Percentiles rank a stretch among this genome's conserved stretches.
Conservation (phyloP, 192 early-diverging fungal genomes). For the Pilaira anomala region DNA sequence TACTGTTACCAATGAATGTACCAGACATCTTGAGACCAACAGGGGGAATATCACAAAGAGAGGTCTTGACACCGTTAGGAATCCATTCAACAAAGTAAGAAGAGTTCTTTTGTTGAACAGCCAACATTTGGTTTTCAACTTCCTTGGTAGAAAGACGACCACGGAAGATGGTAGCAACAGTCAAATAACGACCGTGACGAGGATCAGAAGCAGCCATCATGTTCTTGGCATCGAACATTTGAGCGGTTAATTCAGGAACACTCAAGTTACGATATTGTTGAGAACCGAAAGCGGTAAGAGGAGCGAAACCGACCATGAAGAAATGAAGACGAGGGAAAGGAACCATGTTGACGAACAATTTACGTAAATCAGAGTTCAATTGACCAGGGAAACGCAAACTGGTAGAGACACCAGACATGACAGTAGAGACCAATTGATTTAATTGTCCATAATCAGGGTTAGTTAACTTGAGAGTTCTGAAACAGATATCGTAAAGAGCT, state of each 20-base stretch:
- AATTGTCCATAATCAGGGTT: constrained; percentile 90
- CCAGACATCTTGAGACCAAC: constrained; percentile 87
- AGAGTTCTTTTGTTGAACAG: constrained; percentile 67
- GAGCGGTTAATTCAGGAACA: constrained; percentile 80
- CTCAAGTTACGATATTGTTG: constrained; percentile 72
- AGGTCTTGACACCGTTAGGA: constrained; percentile 91
- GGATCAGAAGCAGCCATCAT: constrained; percentile 99
- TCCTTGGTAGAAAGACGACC: constrained; percentile 76
- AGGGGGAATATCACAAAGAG: constrained; percentile 88
- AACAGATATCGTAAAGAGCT: constrained; percentile 98
- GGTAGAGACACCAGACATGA: constrained; percentile 97
- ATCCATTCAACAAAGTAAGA: constrained; percentile 96
- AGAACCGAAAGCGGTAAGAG: constrained; percentile 71
- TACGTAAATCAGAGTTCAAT: constrained; percentile 86
- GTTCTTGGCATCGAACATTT: constrained; percentile 93
- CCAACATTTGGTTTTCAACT: constrained; percentile 75
- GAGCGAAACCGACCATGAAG: constrained; percentile 89
- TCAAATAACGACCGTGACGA: constrained; percentile 94
- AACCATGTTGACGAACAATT: constrained; percentile 84
- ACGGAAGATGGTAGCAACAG: constrained; percentile 80
- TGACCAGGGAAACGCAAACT: constrained; percentile 99
- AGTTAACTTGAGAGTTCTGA: constrained; percentile 92
- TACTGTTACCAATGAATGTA: constrained; percentile 92
- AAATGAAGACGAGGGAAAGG: constrained; percentile 93
- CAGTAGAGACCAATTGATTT: constrained; percentile 93